Percentiles rank a stretch among this genome's conserved stretches.
These are phyloP conservation scores for Arxiozyma telluris DNA, from an alignment of 1,139 yeast genomes.

Conservation along the genomic window DNA sequence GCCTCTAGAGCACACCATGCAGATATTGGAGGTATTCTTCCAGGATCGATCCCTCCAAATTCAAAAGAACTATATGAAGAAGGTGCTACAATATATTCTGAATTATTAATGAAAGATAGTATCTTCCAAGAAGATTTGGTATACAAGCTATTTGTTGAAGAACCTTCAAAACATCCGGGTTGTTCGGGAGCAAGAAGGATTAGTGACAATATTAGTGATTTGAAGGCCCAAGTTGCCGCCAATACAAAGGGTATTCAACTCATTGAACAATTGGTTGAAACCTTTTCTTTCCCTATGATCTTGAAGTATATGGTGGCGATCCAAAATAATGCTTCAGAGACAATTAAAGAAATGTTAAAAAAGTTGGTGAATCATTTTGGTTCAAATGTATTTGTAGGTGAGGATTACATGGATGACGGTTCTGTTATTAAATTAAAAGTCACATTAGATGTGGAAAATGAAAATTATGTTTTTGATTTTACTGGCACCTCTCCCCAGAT, in stretches of 20 bases:
- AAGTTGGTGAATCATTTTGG: constrained; percentile 25
- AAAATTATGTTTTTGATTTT: constrained; percentile 38
- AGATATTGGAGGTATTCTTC: constrained; percentile 42
- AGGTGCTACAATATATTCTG: constrained; percentile 41
- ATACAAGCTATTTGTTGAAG: constrained; percentile 31
- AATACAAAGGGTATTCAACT: constrained; percentile 40
- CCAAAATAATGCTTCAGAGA: constrained; percentile 37
- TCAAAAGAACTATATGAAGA: constrained; percentile 40
- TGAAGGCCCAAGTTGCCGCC: constrained; percentile 44
- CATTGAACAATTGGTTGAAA: constrained; percentile 33
- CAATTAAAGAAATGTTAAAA: constrained; percentile 33
- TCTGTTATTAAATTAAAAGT: constrained; percentile 35
- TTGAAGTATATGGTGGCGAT: constrained; percentile 40
- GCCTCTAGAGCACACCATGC: constrained; percentile 49
- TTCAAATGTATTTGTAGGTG: constrained; percentile 26
- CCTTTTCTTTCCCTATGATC: constrained; percentile 33
- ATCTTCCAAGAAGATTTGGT: constrained; percentile 37
- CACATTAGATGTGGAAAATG: constrained; percentile 34
- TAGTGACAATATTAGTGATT: constrained; percentile 40
- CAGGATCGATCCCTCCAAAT: constrained; percentile 44
- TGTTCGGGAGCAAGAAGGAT: constrained; percentile 42
- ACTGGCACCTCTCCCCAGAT: constrained; percentile 49
- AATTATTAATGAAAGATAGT: constrained; percentile 35
- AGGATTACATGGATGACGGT: constrained; percentile 43
- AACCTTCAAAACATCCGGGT: constrained; percentile 38